phyloP scores from a whole-genome alignment of 2,329 filamentous ascomycete genomes.

The Rhexocercosporidium sp. region DNA sequence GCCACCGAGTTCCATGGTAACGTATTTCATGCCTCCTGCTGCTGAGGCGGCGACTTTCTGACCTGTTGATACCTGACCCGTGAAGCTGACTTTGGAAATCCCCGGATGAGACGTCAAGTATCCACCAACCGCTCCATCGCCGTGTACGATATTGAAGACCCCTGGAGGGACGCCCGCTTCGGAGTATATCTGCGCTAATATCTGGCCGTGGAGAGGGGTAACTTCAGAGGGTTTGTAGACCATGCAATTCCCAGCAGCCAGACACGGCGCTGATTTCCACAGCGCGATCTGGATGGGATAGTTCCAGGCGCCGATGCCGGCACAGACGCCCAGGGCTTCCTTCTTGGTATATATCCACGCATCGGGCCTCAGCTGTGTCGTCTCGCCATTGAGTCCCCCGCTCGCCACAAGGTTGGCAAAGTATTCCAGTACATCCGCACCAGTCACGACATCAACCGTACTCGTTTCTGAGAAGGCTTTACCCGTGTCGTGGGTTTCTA shows the following conservation, averaged over 20 bases:
- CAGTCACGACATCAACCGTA: slow-evolving; percentile 81
- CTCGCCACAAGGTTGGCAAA: slow-evolving; percentile 80
- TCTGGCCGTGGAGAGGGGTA: slow-evolving; percentile 80
- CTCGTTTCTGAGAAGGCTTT: slow-evolving; percentile 87
- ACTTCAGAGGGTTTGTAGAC: slow-evolving; percentile 90
- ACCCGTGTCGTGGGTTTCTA: slow-evolving; percentile 86
- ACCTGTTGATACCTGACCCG: slow-evolving; percentile 83
- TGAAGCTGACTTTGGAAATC: slow-evolving; percentile 89
- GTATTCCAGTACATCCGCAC: slow-evolving; percentile 85
- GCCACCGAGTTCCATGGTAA: slow-evolving; percentile 90
- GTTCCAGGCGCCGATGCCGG: slow-evolving; percentile 89
- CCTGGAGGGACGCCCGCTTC: slow-evolving; percentile 81
- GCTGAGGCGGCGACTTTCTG: slow-evolving; percentile 80
- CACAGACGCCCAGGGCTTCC: slow-evolving; percentile 82
- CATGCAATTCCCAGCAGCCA: slow-evolving; percentile 88
- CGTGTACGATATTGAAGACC: slow-evolving; percentile 87
- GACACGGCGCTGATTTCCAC: slow-evolving; percentile 86
- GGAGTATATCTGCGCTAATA: slow-evolving; percentile 75
- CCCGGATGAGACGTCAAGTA: slow-evolving; percentile 73
- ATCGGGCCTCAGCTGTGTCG: slow-evolving; percentile 72
- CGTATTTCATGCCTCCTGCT: slow-evolving; percentile 82
- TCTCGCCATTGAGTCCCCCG: slow-evolving; percentile 81
- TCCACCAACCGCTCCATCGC: slow-evolving; percentile 77
- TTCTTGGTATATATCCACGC: slow-evolving; percentile 86
- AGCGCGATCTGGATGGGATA: slow-evolving; percentile 90